A percentile compares a stretch with the other conserved stretches of the same genome.
These are phyloP conservation scores for Aegilops bicornis DNA, from an alignment of 176 grass and related monocot genomes.

Conservation along the genomic window DNA sequence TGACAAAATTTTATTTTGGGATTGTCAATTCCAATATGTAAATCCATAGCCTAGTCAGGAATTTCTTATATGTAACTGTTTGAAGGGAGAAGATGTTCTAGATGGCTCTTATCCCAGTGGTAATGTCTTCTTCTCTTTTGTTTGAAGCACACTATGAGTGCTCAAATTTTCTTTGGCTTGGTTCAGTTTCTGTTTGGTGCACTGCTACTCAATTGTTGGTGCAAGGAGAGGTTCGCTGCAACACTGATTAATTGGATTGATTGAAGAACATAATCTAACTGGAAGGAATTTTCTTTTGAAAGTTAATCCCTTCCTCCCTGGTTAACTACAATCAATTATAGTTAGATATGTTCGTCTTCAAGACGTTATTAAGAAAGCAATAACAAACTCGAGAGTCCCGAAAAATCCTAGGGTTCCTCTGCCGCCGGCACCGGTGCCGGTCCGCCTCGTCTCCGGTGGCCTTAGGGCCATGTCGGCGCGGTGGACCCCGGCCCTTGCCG, in stretches of 20 bases:
- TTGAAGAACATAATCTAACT: neutral
- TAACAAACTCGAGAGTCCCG: too few species aligned
- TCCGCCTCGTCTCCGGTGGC: too few species aligned
- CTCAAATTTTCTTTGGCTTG: constrained; percentile 4
- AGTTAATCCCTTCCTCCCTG: neutral
- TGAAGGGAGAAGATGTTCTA: neutral
- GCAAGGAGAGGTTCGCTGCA: neutral
- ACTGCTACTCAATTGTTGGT: neutral
- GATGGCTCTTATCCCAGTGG: neutral
- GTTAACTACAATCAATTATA: neutral
- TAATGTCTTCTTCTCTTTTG: neutral
- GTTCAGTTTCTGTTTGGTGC: neutral
- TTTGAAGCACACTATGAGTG: neutral
- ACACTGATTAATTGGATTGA: neutral
- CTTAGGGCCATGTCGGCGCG: too few species aligned
- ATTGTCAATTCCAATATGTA: neutral
- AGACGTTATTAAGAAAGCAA: too few species aligned
- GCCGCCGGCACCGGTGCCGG: too few species aligned
- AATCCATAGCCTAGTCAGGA: neutral
- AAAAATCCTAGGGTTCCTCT: too few species aligned
- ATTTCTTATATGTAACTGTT: neutral
- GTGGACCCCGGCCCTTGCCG: too few species aligned
- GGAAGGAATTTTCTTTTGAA: neutral
- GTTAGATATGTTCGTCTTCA: neutral
- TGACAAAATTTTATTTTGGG: neutral